Conservation (phyloP, 2,329 filamentous ascomycete species). For the Pseudofabraea citricarpa region DNA sequence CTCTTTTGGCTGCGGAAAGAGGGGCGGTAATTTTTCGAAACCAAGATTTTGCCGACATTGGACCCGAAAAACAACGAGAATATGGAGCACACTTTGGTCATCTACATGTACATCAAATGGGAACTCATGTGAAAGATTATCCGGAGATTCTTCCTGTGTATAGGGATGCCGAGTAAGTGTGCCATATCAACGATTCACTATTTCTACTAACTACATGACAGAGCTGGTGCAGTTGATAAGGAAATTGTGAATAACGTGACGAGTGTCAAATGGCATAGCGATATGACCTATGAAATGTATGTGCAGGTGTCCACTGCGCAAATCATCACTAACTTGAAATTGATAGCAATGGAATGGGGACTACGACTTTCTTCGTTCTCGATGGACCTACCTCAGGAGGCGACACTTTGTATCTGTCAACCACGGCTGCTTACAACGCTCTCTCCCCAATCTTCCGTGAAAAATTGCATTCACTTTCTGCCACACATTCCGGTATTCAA, state of each 20-base stretch:
- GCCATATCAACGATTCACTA: background rate
- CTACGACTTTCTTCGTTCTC: constrained; percentile 81
- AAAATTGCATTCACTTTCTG: constrained; percentile 71
- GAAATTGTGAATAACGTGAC: background rate
- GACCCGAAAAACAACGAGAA: constrained; percentile 62
- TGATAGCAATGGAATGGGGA: constrained; percentile 61
- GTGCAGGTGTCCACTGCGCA: background rate
- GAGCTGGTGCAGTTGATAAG: background rate
- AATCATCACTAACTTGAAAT: background rate
- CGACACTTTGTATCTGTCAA: constrained; percentile 75
- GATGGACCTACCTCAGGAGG: constrained; percentile 73
- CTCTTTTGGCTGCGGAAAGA: constrained; percentile 39
- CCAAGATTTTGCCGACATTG: constrained; percentile 63
- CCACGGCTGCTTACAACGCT: constrained; percentile 70
- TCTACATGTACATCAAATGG: constrained; percentile 61
- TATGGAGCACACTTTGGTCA: constrained; percentile 71
- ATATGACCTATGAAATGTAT: constrained; percentile 79
- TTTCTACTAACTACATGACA: background rate
- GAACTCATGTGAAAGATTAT: background rate
- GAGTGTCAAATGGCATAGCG: constrained; percentile 80
- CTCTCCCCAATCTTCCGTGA: constrained; percentile 72
- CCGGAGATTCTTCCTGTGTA: background rate
- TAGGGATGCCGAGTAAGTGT: background rate
- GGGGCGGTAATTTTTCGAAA: constrained; percentile 59
- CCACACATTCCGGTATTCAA: too few relatives aligned